These are phyloP conservation scores for Macrolepiota fuliginosa DNA, from an alignment of 768 basidiomycete species.

Conservation along the genomic window DNA sequence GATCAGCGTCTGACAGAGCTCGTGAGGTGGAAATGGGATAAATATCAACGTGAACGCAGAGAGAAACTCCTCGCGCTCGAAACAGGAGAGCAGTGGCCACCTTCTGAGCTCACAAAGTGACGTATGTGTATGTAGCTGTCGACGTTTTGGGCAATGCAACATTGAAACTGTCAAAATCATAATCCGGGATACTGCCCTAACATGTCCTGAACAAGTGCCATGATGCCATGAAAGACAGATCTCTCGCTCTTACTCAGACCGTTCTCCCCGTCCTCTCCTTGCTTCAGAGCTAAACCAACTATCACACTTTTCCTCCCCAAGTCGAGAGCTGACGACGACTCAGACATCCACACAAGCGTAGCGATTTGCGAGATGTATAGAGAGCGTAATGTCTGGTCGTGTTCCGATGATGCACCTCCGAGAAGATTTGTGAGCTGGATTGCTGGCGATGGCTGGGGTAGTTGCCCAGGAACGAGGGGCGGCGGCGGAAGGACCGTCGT, in stretches of 20 bases:
- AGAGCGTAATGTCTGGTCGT: slow-evolving; percentile 69
- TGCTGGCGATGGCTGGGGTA: slow-evolving; percentile 67
- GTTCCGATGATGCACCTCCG: slow-evolving; percentile 68
- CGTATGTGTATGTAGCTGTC: neutral
- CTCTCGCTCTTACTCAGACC: slow-evolving; percentile 38
- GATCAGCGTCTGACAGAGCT: slow-evolving; percentile 56
- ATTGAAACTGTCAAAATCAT: neutral
- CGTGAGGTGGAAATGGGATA: slow-evolving; percentile 65
- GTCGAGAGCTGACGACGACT: slow-evolving; percentile 37
- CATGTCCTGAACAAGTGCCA: slow-evolving; percentile 41
- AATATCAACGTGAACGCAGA: slow-evolving; percentile 32
- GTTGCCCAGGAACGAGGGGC: slow-evolving; percentile 30
- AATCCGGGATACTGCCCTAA: slow-evolving; percentile 19
- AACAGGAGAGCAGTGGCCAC: slow-evolving; percentile 23
- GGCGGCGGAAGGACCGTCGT: slow-evolving; percentile 51
- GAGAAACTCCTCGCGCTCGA: slow-evolving; percentile 43
- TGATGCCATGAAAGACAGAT: slow-evolving; percentile 45
- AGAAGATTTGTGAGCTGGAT: slow-evolving; percentile 77
- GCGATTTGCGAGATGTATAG: slow-evolving; percentile 87
- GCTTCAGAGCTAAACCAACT: slow-evolving; percentile 70
- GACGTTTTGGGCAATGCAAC: neutral
- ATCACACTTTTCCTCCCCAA: slow-evolving; percentile 57
- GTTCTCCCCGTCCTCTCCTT: slow-evolving; percentile 24
- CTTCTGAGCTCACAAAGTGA: slow-evolving; percentile 1
- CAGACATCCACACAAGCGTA: slow-evolving; percentile 72